Percentiles rank a stretch among this genome's conserved stretches.
Conservation (phyloP, 2,329 filamentous ascomycete genomes). For the Nigrograna mackinnonii region DNA sequence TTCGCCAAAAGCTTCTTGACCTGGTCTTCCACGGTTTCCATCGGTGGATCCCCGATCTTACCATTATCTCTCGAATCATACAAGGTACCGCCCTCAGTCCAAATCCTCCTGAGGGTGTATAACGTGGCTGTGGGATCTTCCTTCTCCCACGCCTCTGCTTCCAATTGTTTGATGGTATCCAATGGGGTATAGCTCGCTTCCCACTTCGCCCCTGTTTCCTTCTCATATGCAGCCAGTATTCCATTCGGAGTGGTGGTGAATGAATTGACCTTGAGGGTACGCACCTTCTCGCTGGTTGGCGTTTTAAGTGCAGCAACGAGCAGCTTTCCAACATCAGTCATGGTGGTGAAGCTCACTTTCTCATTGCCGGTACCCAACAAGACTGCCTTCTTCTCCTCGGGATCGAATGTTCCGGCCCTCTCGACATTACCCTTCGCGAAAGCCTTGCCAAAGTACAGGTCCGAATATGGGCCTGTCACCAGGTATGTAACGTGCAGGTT, state of each 20-base stretch:
- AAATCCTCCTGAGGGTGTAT: constrained; percentile 69
- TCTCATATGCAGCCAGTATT: constrained; percentile 69
- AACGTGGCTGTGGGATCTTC: constrained; percentile 56
- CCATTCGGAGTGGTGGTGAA: constrained; percentile 68
- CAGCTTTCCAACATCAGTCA: constrained; percentile 71
- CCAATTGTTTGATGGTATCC: constrained; percentile 57
- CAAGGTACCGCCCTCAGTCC: constrained; percentile 72
- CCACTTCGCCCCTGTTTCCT: constrained; percentile 65
- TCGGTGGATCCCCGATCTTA: constrained; percentile 53
- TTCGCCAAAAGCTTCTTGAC: constrained; percentile 36
- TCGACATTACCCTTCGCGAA: constrained; percentile 36
- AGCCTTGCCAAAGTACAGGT: constrained; percentile 60
- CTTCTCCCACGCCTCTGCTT: constrained; percentile 62
- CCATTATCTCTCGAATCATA: constrained; percentile 72
- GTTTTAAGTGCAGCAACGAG: constrained; percentile 65
- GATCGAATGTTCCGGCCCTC: constrained; percentile 62
- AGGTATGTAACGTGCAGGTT: constrained; percentile 66
- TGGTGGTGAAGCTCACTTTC: constrained; percentile 69
- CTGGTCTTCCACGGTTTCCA: constrained; percentile 57
- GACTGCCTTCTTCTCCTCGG: constrained; percentile 59
- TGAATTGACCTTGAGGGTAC: constrained; percentile 69
- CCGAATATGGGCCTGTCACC: constrained; percentile 71
- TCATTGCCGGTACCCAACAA: constrained; percentile 66
- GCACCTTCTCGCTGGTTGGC: constrained; percentile 51
- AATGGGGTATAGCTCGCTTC: constrained; percentile 57